Base-by-base conservation (phyloP, 2,329 filamentous ascomycete species). In the Calycina herbarum region DNA sequence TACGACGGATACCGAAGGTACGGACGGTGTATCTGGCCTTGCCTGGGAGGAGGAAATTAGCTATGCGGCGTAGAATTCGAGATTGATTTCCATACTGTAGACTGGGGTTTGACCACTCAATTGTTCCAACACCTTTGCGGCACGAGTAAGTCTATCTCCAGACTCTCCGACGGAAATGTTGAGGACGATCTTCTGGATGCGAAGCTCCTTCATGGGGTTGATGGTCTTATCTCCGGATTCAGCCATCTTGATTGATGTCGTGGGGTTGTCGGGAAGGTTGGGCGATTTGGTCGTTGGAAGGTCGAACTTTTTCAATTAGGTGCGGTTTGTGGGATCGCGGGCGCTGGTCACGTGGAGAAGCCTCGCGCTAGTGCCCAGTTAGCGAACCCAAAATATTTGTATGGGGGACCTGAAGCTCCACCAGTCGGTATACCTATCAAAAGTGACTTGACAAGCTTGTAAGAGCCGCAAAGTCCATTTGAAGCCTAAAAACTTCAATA, bases 1-100 rank as follows among this genome's bases (percentile, higher is more conserved):
- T 99, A 93, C 95, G 94, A 83, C 95, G 94, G 89, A 99, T 99
- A 90, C 95, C 95, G 85, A 99, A 99, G 80, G 94, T 98, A 86
- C 95, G 94, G 89, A 99, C 95, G 77, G 95, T 99, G 90, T 98
- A 99, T 80, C 95, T 93, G 83, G 95, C 95, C 92, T 99, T 99
- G 93, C 91, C 92, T 94, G 78, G 64, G 29, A 61, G 62, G 29
- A 63, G 35, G 40, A 11, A 29, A 59, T 74, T 68, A 73, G 68
- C 66, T 65, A 62, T 67, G 58, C 61, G 68, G 3, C 31, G 57
- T 27, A 57, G 57, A 68, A 73, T 63, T n/a, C 48, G 57, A 29
- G 45, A 33, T 24, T 62, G 33, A 27, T 61, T 24, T 70, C 85
- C 88, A 74, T 88, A 94, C 92, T 96, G 93, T 99, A 99, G 85